These are phyloP conservation scores for Coffea canephora DNA, from an alignment of 257 asterid genomes.

Conservation along the genomic window DNA sequence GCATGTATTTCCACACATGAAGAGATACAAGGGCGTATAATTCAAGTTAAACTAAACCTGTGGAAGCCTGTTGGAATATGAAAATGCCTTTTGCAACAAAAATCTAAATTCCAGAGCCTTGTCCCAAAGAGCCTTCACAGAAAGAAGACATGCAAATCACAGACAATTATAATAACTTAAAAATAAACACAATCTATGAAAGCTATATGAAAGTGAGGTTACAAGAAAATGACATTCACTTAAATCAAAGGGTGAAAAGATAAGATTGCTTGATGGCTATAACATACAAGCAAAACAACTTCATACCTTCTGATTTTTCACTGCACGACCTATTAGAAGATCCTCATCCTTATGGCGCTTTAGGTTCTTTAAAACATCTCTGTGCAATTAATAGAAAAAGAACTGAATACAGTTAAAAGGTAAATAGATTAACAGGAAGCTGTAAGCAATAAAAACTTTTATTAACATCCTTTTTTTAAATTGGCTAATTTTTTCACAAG, in stretches of 20 bases:
- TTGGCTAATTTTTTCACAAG: background rate
- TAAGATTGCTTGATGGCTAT: background rate
- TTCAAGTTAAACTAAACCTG: slow-evolving; percentile 51
- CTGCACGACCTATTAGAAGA: slow-evolving; percentile 75
- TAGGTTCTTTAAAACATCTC: slow-evolving; percentile 68
- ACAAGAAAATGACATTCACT: background rate
- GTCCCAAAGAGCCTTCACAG: slow-evolving; percentile 87
- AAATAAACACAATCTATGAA: background rate
- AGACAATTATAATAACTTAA: background rate
- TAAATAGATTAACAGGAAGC: background rate
- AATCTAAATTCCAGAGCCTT: slow-evolving; percentile 89
- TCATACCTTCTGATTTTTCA: slow-evolving; percentile 81
- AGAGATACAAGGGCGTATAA: background rate
- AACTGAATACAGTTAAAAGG: background rate
- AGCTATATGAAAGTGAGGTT: background rate
- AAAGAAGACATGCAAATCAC: background rate
- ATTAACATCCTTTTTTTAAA: too few relatives aligned
- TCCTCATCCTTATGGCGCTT: slow-evolving; percentile 78
- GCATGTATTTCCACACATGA: background rate
- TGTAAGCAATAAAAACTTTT: slow-evolving; percentile 1
- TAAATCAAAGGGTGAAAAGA: background rate
- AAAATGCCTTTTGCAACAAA: slow-evolving; percentile 82
- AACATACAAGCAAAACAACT: background rate
- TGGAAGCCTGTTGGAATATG: slow-evolving; percentile 87
- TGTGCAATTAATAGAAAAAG: slow-evolving; percentile 28